phyloP scores from a whole-genome alignment of 768 basidiomycete genomes.

The Collybia sordida region DNA sequence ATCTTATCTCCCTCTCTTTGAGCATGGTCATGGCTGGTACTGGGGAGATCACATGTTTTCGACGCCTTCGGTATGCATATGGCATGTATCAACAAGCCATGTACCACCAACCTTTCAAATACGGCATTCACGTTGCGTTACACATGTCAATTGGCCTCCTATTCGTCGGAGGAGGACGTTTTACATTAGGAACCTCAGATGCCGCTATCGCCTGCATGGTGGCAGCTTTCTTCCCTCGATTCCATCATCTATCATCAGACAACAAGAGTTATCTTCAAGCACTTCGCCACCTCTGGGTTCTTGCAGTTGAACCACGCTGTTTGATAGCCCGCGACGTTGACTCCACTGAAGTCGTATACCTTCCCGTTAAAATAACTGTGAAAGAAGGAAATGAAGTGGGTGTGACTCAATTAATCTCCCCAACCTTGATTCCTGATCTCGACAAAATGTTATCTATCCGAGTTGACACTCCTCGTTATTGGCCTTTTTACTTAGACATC shows the following conservation, averaged over 20 bases:
- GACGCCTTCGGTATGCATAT: constrained; percentile 85
- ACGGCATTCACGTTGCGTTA: constrained; percentile 87
- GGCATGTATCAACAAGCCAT: constrained; percentile 75
- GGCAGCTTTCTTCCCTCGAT: constrained; percentile 90
- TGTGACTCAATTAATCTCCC: constrained; percentile 83
- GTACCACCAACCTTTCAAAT: constrained; percentile 68
- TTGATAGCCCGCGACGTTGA: constrained; percentile 92
- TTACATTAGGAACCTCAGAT: constrained; percentile 89
- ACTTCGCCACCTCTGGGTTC: constrained; percentile 92
- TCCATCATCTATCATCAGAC: constrained; percentile 75
- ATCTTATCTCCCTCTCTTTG: constrained; percentile 81
- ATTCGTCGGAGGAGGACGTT: constrained; percentile 91
- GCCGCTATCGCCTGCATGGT: constrained; percentile 90
- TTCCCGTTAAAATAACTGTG: constrained; percentile 87
- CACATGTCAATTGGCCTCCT: constrained; percentile 90
- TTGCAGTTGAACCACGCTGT: constrained; percentile 93
- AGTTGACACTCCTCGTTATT: constrained; percentile 93
- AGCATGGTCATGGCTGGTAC: constrained; percentile 98
- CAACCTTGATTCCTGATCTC: constrained; percentile 90
- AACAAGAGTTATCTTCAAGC: constrained; percentile 92
- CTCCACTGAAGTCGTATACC: constrained; percentile 84
- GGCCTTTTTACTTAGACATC: constrained; percentile 87
- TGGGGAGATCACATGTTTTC: constrained; percentile 87
- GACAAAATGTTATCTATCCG: constrained; percentile 78
- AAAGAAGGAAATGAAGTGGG: constrained; percentile 62